These are phyloP conservation scores for Leucocoprinus leucothites DNA, from an alignment of 768 basidiomycete species.

Conservation along the genomic window DNA sequence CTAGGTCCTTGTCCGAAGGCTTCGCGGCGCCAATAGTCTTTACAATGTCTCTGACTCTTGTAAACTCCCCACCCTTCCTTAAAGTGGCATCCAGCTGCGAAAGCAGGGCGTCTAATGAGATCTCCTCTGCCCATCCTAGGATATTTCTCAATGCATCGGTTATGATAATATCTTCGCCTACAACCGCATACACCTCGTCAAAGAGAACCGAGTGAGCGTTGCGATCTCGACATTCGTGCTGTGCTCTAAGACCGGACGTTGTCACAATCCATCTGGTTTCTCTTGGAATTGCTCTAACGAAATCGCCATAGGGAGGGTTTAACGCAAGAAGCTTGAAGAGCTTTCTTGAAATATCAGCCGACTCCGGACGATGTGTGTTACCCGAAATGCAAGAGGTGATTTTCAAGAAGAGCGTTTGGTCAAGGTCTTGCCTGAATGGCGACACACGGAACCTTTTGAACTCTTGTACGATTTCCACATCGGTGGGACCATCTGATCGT, in stretches of 20 bases:
- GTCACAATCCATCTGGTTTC: constrained; percentile 4
- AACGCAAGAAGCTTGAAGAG: constrained; percentile 4
- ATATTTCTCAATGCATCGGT: constrained; percentile 25
- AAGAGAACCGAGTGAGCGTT: constrained; percentile 24
- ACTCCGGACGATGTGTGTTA: neutral
- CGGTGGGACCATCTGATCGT: neutral
- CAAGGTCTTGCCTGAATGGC: neutral
- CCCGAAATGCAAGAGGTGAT: constrained; percentile 1
- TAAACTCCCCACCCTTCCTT: constrained; percentile 11
- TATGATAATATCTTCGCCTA: constrained; percentile 23
- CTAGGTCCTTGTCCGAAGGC: constrained; percentile 17
- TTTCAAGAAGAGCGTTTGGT: neutral
- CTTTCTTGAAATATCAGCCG: constrained; percentile 4
- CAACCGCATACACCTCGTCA: constrained; percentile 34
- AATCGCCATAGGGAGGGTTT: neutral
- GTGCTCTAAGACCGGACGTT: constrained; percentile 1
- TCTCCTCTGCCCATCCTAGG: constrained; percentile 38
- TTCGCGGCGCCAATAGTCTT: constrained; percentile 25
- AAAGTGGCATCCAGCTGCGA: constrained; percentile 30
- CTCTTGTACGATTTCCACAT: neutral
- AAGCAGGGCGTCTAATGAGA: constrained; percentile 26
- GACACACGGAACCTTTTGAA: neutral
- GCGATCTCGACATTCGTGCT: constrained; percentile 8
- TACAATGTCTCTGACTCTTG: constrained; percentile 23
- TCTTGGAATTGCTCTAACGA: constrained; percentile 1